Percentiles rank a stretch among this genome's conserved stretches.
These are phyloP conservation scores for Fagus sylvatica DNA, from an alignment of 306 rosid genomes.

Conservation along the genomic window DNA sequence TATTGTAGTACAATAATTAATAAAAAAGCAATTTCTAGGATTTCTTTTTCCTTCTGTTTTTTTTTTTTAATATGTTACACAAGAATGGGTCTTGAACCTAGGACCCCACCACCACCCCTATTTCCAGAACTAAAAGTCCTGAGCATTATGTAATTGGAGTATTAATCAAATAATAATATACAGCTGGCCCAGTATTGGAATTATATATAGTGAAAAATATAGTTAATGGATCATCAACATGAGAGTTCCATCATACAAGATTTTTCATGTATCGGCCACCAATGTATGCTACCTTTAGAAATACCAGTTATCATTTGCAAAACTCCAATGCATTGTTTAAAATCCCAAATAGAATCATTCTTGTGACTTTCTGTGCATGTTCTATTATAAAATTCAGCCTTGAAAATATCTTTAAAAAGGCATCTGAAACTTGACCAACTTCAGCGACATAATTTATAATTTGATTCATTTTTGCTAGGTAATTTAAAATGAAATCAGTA, in stretches of 20 bases:
- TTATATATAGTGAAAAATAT: background rate
- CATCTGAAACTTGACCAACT: background rate
- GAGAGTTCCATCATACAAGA: background rate
- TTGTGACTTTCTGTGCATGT: background rate
- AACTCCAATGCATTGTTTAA: background rate
- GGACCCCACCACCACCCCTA: too few species aligned
- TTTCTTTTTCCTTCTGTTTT: too few species aligned
- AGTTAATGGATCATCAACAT: background rate
- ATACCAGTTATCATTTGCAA: background rate
- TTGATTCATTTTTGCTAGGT: background rate
- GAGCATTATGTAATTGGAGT: background rate
- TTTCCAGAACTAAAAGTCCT: background rate
- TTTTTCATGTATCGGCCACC: background rate
- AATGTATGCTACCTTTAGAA: background rate
- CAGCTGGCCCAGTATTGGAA: background rate
- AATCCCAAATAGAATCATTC: background rate
- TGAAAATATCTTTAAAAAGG: background rate
- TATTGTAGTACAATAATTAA: background rate
- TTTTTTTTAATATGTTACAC: too few species aligned
- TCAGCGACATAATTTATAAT: background rate
- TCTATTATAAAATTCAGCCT: background rate
- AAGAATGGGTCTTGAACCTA: too few species aligned
- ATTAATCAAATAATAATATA: background rate
- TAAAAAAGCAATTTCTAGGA: background rate
- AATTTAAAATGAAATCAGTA: background rate